Base-by-base conservation (phyloP, 2,329 filamentous ascomycete genomes). In the Teratosphaeria gauchensis region DNA sequence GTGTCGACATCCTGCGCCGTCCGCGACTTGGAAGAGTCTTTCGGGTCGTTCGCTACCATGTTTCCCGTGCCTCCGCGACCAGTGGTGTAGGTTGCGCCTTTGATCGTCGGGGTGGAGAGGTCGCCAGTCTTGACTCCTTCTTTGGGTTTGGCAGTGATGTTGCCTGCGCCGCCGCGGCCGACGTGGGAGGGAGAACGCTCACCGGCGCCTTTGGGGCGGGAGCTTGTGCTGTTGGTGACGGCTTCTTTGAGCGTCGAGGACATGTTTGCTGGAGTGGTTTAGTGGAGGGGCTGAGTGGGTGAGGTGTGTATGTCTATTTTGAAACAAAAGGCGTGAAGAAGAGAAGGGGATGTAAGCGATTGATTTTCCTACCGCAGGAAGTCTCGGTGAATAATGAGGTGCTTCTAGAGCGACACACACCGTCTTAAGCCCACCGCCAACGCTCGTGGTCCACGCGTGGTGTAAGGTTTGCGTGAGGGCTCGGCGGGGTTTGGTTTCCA, bases 51-150 rank as follows among this genome's bases (percentile, higher is more conserved):
- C 70, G 87, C 85, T 54, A 88, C 85, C 87, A 96, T 96, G 78
- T 96, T 96, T 60, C 92, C 92, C 4, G 84, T 86, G 16, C 54
- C 92, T 58, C 92, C 92, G 56, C 92, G 88, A 58, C 92, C 92
- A 2, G 92, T 96, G 21, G 92, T 96, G 70, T 92, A 91, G 64
- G 89, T 80, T n/a, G 88, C 77, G 53, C 83, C 83, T 77, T 95
- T 96, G 71, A 97, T 83, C 12, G 84, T 88, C 0, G 92, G 92
- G 1, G 91, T 96, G 68, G 86, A 78, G 63, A 95, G 84, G 69
- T 92, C 88, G 63, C 82, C 76, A 59, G 72, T 63, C 54, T 71
- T 68, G 54, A 71, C 64, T 2, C 21, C 54, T 56, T 67, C 67
- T 55, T 68, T 67, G 58, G 68, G 68, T 51, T 69, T 66, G 54